phyloP scores from a whole-genome alignment of 768 basidiomycete species.

The Naematelia aurantialba region DNA sequence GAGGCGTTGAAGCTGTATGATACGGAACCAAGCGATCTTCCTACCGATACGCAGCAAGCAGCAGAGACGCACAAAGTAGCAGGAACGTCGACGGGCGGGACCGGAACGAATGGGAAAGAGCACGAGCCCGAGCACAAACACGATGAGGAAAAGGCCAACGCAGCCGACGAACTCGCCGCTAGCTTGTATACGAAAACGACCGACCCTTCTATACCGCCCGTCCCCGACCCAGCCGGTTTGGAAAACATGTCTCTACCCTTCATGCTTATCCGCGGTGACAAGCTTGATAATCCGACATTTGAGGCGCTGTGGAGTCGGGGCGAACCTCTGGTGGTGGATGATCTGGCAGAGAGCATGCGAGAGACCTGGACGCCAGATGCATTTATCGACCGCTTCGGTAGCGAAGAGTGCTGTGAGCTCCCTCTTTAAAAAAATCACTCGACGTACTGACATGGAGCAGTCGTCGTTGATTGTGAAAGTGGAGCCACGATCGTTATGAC shows the following conservation, averaged over 20 bases:
- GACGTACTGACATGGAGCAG: conserved; percentile 55
- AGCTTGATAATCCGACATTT: conserved; percentile 63
- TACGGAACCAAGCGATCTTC: neutral
- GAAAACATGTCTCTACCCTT: conserved; percentile 54
- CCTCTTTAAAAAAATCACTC: neutral
- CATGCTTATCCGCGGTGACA: conserved; percentile 54
- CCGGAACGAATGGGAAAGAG: neutral
- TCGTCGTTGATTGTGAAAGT: conserved; percentile 77
- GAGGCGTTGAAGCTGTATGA: neutral
- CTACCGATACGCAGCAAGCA: neutral
- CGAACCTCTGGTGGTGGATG: conserved; percentile 72
- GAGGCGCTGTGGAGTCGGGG: conserved; percentile 68
- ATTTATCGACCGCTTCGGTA: conserved; percentile 59
- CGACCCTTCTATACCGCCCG: conserved; percentile 8
- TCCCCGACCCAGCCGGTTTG: conserved; percentile 49
- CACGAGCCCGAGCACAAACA: too few species aligned
- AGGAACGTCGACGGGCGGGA: neutral
- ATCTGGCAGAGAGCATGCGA: conserved; percentile 61
- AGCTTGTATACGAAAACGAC: conserved; percentile 25
- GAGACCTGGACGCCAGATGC: conserved; percentile 77
- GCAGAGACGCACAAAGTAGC: neutral
- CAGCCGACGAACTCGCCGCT: conserved; percentile 7
- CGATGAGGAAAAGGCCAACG: neutral
- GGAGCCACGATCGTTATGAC: conserved; percentile 63
- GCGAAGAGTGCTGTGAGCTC: conserved; percentile 37